These are phyloP conservation scores for Hypsizygus marmoreus DNA, from an alignment of 768 basidiomycete species.

Conservation along the genomic window DNA sequence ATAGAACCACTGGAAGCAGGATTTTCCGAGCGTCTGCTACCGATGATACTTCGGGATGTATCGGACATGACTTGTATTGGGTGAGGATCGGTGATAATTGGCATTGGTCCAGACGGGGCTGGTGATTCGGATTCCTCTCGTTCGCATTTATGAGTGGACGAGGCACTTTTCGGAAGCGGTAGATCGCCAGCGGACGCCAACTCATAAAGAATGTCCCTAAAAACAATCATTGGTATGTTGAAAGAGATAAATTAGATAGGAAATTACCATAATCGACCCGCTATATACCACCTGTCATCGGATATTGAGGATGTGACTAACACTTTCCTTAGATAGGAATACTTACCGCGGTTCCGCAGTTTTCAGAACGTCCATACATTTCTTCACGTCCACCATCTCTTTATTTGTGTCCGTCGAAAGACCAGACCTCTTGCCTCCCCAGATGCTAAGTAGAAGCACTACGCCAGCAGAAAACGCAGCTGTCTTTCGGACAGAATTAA, in stretches of 20 bases:
- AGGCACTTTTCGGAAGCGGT: slow-evolving; percentile 59
- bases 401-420: slow-evolving; percentile 46
- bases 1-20: no score
- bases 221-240: slow-evolving; percentile 5
- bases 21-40: no score
- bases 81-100: slow-evolving; percentile 10
- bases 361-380: slow-evolving; percentile 58
- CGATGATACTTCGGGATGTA: no score
- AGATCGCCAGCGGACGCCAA: slow-evolving; percentile 70
- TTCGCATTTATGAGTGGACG: slow-evolving; percentile 56
- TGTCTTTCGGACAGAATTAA: slow-evolving; percentile 25
- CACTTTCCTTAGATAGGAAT: no score
- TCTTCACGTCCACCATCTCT: slow-evolving; percentile 64
- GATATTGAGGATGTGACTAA: not conserved
- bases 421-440: slow-evolving; percentile 62
- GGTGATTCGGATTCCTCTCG: slow-evolving; percentile 52
- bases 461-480: slow-evolving; percentile 49
- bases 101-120: slow-evolving; percentile 1
- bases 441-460: slow-evolving; percentile 67
- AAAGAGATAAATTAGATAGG: slow-evolving; percentile 17
- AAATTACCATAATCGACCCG: slow-evolving; percentile 47
- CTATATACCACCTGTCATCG: slow-evolving; percentile 37
- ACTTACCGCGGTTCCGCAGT: slow-evolving; percentile 35
- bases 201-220: slow-evolving; percentile 71
- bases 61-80: no score